These are phyloP conservation scores for Aureobasidium mangrovei DNA, from an alignment of 2,329 filamentous ascomycete genomes.

Conservation along the genomic window DNA sequence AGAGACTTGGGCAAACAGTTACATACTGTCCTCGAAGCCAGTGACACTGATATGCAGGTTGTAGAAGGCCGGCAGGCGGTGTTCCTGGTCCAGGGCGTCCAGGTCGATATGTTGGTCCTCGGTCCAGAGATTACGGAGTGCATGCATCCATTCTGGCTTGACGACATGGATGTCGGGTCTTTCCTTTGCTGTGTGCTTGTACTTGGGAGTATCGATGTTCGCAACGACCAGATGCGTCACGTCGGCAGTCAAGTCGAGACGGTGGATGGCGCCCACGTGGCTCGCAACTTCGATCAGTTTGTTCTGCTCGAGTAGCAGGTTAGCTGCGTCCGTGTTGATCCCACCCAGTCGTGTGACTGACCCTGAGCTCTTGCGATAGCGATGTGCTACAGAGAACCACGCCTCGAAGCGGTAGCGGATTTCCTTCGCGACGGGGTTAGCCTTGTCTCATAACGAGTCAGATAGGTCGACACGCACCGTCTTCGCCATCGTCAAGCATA, in stretches of 20 bases:
- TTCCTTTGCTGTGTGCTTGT: constrained; percentile 86
- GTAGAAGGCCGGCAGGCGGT: constrained; percentile 56
- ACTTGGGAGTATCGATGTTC: constrained; percentile 82
- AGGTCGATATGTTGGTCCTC: constrained; percentile 68
- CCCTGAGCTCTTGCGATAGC: not conserved
- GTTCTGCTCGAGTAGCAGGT: not conserved
- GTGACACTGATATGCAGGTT: constrained; percentile 59
- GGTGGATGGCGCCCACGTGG: constrained; percentile 80
- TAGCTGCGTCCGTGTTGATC: not conserved
- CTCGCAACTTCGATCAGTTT: constrained; percentile 48
- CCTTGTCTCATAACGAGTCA: not conserved
- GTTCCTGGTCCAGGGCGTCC: constrained; percentile 55
- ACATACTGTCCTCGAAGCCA: constrained; percentile 57
- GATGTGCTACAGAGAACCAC: constrained; percentile 11
- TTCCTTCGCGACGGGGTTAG: not conserved
- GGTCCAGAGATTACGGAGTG: constrained; percentile 72
- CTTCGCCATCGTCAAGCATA: not conserved
- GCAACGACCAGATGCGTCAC: constrained; percentile 92
- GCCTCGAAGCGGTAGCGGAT: not conserved
- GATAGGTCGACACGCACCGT: not conserved
- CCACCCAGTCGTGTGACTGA: not conserved
- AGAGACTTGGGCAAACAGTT: not conserved
- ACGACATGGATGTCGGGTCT: constrained; percentile 79
- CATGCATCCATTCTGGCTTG: constrained; percentile 74
- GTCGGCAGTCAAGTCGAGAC: constrained; percentile 87